Evolutionary conservation across 768 basidiomycete genomes (phyloP).

Genomic region (Coprinopsis sp.): DNA sequence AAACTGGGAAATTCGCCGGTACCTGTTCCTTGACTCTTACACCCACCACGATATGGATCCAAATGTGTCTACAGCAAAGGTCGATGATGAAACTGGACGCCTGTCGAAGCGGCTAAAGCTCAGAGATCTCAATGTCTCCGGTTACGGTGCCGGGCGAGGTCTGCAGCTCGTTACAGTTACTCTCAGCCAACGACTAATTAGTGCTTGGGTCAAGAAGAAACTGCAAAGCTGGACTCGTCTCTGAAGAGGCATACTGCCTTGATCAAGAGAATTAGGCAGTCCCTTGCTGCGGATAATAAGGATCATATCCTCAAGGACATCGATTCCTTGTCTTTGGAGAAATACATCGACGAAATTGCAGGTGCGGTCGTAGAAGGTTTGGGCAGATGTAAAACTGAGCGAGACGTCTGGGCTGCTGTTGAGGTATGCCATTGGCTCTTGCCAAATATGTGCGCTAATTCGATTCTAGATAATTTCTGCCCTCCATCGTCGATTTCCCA

Average conservation of each 20-base stretch:
- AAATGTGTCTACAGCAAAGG: constrained; percentile 22
- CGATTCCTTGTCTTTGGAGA: constrained; percentile 84
- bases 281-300: constrained; percentile 74
- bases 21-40: neutral
- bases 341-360: constrained; percentile 94
- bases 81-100: constrained; percentile 46
- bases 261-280: constrained; percentile 88
- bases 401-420: constrained; percentile 86
- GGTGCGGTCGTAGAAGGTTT: constrained; percentile 85
- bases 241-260: constrained; percentile 94
- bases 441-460: constrained; percentile 3
- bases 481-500: constrained; percentile 82
- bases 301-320: constrained; percentile 92
- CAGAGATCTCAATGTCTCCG: constrained; percentile 51
- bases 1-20: neutral
- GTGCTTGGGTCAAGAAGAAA: constrained; percentile 38
- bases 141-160: constrained; percentile 38
- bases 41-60: constrained; percentile 26
- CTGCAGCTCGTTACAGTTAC: constrained; percentile 17
- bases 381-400: constrained; percentile 83
- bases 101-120: constrained; percentile 54
- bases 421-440: constrained; percentile 53
- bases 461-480: constrained; percentile 72
- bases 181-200: neutral
- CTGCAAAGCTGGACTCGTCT: constrained; percentile 84